A percentile compares a stretch with the other conserved stretches of the same genome.
Evolutionary conservation across 306 rosid genomes (phyloP).

Genomic region (Dryas drummondii): DNA sequence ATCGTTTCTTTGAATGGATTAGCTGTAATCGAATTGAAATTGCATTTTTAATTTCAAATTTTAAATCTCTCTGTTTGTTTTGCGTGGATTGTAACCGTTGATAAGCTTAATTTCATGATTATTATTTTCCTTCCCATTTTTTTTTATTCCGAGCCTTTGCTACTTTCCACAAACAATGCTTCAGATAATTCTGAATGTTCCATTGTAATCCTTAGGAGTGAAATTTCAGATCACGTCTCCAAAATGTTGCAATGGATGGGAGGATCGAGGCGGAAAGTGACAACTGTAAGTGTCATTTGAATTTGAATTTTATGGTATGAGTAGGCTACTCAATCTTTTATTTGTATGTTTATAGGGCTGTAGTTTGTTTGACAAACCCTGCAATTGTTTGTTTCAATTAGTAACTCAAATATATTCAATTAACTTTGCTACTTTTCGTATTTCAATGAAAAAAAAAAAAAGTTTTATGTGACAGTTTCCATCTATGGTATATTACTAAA

Average conservation of each 20-base stretch:
- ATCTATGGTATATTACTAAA: neutral
- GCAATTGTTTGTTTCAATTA: neutral
- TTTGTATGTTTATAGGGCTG: neutral
- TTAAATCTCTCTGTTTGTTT: neutral
- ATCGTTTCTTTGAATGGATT: no score
- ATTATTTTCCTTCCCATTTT: neutral
- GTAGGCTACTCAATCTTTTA: neutral
- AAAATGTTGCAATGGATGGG: conserved; percentile 99
- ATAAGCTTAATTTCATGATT: neutral
- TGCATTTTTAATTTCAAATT: no score
- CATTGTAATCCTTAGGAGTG: neutral
- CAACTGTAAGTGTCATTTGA: conserved; percentile 52
- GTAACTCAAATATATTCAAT: neutral
- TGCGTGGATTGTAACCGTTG: neutral
- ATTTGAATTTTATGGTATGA: neutral
- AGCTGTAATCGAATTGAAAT: no score
- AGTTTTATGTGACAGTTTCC: neutral
- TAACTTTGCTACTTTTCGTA: neutral
- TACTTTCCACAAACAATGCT: neutral
- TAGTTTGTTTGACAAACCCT: neutral
- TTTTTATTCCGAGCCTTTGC: neutral
- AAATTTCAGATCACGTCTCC: conserved; percentile 12
- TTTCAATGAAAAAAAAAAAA: neutral
- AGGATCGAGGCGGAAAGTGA: conserved; percentile 84
- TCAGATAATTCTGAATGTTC: neutral